These are phyloP conservation scores for Salix brachista DNA, from an alignment of 345 rosid species.

Conservation along the genomic window DNA sequence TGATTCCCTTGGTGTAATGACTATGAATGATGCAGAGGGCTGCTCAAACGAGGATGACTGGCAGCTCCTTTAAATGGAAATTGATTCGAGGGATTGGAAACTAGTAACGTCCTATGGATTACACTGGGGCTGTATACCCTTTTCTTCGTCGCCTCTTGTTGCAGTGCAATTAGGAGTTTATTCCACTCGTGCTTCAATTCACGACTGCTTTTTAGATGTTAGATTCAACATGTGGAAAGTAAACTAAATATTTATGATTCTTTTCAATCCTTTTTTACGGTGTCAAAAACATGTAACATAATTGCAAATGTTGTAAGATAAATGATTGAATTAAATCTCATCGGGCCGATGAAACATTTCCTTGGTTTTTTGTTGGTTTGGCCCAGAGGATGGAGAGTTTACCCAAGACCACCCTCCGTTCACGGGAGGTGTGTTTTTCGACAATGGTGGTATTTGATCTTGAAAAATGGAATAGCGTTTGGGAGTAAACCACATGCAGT, in stretches of 20 bases:
- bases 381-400: not conserved
- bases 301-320: not conserved
- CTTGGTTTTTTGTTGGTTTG: not conserved
- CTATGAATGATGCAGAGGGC: conserved; percentile 23
- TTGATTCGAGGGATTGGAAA: not conserved
- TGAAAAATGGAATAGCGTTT: not conserved
- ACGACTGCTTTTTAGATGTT: not conserved
- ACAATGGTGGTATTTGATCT: not conserved
- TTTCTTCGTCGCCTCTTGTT: not conserved
- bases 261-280: not conserved
- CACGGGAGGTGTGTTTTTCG: not conserved
- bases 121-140: not conserved
- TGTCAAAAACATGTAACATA: not conserved
- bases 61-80: conserved; percentile 49
- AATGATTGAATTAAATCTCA: not conserved
- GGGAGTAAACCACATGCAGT: not conserved
- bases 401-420: not conserved
- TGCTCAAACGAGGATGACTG: conserved; percentile 52
- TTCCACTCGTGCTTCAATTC: not conserved
- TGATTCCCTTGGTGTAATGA: conserved; percentile 23
- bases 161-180: not conserved
- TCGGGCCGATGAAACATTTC: not conserved
- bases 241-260: conserved; percentile 5
- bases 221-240: conserved; percentile 9
- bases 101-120: not conserved